These are phyloP conservation scores for Lagerstroemia speciosa DNA, from an alignment of 345 rosid species.

Conservation along the genomic window DNA sequence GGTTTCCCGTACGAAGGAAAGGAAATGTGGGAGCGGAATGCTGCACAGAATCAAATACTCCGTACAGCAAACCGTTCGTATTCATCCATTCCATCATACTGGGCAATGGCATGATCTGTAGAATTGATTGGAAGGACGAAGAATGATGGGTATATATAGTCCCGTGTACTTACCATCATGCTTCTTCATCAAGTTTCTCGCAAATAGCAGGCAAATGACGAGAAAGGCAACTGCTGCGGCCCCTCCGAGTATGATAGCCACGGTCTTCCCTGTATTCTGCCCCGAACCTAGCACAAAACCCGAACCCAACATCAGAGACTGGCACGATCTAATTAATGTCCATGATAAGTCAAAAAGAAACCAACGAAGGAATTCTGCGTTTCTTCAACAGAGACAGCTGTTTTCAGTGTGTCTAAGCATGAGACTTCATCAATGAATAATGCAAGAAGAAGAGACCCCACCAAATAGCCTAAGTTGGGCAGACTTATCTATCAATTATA, in stretches of 20 bases:
- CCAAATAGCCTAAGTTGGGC: not conserved
- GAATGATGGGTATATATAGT: not conserved
- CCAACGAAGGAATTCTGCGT: not conserved
- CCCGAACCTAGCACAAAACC: constrained; percentile 32
- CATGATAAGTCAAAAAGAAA: not conserved
- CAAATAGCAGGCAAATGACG: constrained; percentile 74
- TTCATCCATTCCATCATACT: not conserved
- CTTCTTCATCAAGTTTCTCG: constrained; percentile 67
- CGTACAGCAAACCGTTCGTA: not conserved
- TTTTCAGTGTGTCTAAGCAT: not conserved
- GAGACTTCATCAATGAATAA: not conserved
- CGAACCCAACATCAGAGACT: not conserved
- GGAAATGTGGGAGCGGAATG: not conserved
- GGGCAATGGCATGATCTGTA: not conserved
- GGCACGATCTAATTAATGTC: not conserved
- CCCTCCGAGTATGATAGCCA: constrained; percentile 97
- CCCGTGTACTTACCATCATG: constrained; percentile 45
- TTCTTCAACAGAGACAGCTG: not conserved
- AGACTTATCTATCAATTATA: not conserved
- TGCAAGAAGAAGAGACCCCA: not conserved
- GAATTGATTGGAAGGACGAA: too few relatives aligned
- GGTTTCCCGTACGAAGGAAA: not conserved
- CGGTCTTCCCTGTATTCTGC: constrained; percentile 75
- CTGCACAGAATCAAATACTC: not conserved
- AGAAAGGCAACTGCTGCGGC: constrained; percentile 85